These are phyloP conservation scores for Balakata baccata DNA, from an alignment of 345 rosid species.

Conservation along the genomic window DNA sequence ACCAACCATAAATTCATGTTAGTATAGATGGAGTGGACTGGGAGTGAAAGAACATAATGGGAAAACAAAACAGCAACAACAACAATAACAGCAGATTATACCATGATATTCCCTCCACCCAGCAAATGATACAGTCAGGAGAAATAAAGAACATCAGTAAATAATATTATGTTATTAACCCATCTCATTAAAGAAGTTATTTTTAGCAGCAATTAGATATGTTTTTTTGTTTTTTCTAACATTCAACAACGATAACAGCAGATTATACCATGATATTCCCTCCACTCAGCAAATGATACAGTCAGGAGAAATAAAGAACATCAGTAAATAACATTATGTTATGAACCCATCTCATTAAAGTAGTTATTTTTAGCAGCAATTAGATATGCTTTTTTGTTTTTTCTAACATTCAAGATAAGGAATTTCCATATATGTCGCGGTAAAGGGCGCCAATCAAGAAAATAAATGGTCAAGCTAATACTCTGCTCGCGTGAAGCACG, in stretches of 20 bases:
- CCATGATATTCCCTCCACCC: background rate
- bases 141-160: background rate
- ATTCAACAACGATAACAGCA: too few relatives aligned
- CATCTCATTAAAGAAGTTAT: background rate
- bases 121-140: background rate
- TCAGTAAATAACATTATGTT: background rate
- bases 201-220: background rate
- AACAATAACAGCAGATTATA: background rate
- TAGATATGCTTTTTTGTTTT: background rate
- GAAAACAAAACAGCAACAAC: background rate
- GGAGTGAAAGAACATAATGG: background rate
- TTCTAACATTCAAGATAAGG: too few relatives aligned
- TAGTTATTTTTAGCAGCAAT: background rate
- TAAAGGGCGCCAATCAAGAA: background rate
- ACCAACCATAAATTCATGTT: background rate
- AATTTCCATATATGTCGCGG: too few relatives aligned
- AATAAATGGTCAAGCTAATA: background rate
- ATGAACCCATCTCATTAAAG: background rate
- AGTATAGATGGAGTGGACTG: background rate
- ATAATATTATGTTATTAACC: background rate
- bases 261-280: too few relatives aligned
- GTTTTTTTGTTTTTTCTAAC: too few relatives aligned
- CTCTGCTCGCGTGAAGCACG: background rate
- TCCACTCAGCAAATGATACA: slow-evolving; percentile 1
- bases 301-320: background rate